Evolutionary conservation across 2,329 filamentous ascomycete genomes (phyloP), one percentile per base, ranked within the genome.

Genomic region (Tolypocladium nubicola): DNA sequence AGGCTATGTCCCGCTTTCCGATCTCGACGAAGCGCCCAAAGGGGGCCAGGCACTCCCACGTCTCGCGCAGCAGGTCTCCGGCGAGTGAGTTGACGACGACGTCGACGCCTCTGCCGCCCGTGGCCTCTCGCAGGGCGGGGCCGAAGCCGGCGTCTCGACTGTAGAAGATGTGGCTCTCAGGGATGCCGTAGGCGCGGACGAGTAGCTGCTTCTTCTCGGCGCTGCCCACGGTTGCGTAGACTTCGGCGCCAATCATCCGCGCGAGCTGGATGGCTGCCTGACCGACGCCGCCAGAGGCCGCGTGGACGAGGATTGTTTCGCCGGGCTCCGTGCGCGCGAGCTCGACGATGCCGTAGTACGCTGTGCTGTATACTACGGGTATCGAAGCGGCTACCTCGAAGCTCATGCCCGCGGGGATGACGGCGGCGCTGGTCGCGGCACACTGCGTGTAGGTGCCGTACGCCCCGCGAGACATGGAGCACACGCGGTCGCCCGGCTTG

Each of bases 401-500:
- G 0, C 66, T 62, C 58, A 76, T 65, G 6, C 65, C 63, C 1
- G 65, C 62, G 0, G 75, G 74, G 3, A 80, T 70, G 16, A 69
- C 66, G 45, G 71, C 70, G 0, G 68, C 69, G 57, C 70, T 66
- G 19, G 67, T 64, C 23, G 67, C 68, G 47, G 62, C 63, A 3
- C 70, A 71, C n/a, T 67, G 66, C 3, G 70, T 61, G 43, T 64
- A 66, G 5, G 67, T 73, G 19, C 70, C 65, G 53, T 71, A 72
- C 1, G 69, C 69, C 4, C 71, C 69, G 1, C 66, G 56, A 0
- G 64, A 72, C 65, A 70, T 65, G 45, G 68, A 68, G 14, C 90
- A 90, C 14, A 96, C 85, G 62, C 88, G 85, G 73, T 95, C 90
- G 57, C 90, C 90, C 6, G 79, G 65, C 60, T 82, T 74, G 58